phyloP scores from a whole-genome alignment of 2,329 filamentous ascomycete species.

The Aspergillus tamarii region DNA sequence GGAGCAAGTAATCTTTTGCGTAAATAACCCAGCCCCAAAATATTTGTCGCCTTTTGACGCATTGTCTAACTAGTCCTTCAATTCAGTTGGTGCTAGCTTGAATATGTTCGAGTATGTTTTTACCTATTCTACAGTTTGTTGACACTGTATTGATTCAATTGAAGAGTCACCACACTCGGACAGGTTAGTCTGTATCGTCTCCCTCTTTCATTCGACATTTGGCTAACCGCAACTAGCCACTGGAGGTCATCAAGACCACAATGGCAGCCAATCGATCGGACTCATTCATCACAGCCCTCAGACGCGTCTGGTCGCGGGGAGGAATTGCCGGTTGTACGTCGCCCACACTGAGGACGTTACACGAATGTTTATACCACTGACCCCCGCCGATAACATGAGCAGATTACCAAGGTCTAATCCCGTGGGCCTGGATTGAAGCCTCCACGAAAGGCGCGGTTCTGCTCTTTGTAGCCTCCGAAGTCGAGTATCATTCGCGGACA shows the following conservation, averaged over 20 bases:
- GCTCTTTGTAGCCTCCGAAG: slow-evolving; percentile 95
- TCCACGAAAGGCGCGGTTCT: slow-evolving; percentile 97
- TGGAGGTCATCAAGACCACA: neutral
- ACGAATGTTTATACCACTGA: neutral
- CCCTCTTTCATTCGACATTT: neutral
- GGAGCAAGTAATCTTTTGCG: neutral
- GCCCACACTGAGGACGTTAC: neutral
- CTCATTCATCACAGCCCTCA: neutral
- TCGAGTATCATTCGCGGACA: slow-evolving; percentile 84
- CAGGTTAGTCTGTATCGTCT: neutral
- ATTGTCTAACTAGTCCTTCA: neutral
- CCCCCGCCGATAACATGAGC: neutral
- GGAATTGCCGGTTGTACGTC: neutral
- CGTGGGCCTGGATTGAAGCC: slow-evolving; percentile 97
- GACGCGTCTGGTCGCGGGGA: neutral
- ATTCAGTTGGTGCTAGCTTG: neutral
- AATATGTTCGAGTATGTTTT: neutral
- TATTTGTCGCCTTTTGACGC: neutral
- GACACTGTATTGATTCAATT: neutral
- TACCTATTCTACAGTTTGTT: neutral
- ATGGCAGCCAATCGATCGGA: neutral
- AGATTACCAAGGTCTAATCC: slow-evolving; percentile 96
- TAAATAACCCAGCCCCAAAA: neutral
- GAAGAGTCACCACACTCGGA: neutral
- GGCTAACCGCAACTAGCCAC: neutral